Percentiles rank a stretch among this genome's conserved stretches.
phyloP scores from a whole-genome alignment of 805 yeast genomes.

The Candida alai region DNA sequence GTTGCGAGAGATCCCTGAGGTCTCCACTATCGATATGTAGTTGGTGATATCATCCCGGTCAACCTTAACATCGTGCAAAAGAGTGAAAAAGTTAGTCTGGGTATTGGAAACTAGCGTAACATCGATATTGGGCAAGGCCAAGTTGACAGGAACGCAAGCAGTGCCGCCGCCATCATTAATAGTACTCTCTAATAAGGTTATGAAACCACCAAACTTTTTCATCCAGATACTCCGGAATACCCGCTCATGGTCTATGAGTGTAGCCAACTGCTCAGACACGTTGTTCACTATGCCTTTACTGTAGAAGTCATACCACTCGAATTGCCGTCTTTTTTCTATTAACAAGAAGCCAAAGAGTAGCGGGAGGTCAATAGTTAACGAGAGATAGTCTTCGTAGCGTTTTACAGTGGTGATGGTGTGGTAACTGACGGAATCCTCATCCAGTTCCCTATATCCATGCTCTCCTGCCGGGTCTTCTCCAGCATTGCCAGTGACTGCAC shows the following conservation, averaged over 20 bases:
- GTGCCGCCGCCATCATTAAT: slow-evolving; percentile 1
- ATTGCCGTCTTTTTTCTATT: slow-evolving; percentile 57
- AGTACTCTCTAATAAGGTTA: slow-evolving; percentile 17
- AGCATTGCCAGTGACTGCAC: too few relatives aligned
- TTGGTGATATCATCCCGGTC: slow-evolving; percentile 30
- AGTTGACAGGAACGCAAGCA: slow-evolving; percentile 6
- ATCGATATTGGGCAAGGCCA: slow-evolving; percentile 29
- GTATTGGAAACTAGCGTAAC: slow-evolving; percentile 29
- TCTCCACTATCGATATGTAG: slow-evolving; percentile 24
- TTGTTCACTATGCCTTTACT: slow-evolving; percentile 38
- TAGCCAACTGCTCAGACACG: slow-evolving; percentile 55
- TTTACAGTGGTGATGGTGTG: slow-evolving; percentile 24
- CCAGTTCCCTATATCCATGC: background rate
- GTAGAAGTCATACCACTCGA: slow-evolving; percentile 49
- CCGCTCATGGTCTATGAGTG: slow-evolving; percentile 54
- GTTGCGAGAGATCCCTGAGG: slow-evolving; percentile 21
- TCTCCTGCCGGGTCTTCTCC: slow-evolving; percentile 1
- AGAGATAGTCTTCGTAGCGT: slow-evolving; percentile 32
- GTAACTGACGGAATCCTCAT: slow-evolving; percentile 11
- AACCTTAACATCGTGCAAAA: slow-evolving; percentile 32
- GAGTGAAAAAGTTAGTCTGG: slow-evolving; percentile 20
- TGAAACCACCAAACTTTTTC: slow-evolving; percentile 50
- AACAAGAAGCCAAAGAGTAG: slow-evolving; percentile 65
- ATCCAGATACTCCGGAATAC: slow-evolving; percentile 59
- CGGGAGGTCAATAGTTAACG: slow-evolving; percentile 62